Percentiles rank a stretch among this genome's conserved stretches.
phyloP scores from a whole-genome alignment of 2,329 filamentous ascomycete species.

The Tolypocladium endophyticum region DNA sequence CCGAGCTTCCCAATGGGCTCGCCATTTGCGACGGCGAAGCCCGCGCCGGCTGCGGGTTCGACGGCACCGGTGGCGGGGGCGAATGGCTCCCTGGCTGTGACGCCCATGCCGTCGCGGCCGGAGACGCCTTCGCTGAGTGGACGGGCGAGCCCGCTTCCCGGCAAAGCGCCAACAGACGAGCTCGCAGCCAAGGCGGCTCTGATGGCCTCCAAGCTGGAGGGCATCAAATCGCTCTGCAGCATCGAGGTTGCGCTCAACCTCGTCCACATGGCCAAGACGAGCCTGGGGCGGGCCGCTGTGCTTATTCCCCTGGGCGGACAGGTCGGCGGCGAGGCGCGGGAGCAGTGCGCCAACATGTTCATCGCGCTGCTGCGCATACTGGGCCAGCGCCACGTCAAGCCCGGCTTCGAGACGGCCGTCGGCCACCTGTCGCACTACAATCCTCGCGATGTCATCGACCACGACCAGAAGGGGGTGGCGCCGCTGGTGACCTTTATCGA shows the following conservation, averaged over 20 bases:
- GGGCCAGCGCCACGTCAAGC: conserved; percentile 76
- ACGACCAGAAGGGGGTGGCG: conserved; percentile 66
- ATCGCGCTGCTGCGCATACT: conserved; percentile 74
- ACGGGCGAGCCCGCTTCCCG: conserved; percentile 31
- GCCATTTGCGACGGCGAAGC: conserved; percentile 41
- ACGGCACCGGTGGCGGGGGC: conserved; percentile 6
- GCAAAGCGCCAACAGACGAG: conserved; percentile 75
- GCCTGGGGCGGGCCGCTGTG: conserved; percentile 72
- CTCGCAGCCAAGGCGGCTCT: conserved; percentile 94
- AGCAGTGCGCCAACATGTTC: conserved; percentile 86
- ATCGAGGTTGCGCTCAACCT: conserved; percentile 88
- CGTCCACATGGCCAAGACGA: conserved; percentile 79
- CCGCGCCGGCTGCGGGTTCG: conserved; percentile 9
- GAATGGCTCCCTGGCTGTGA: conserved; percentile 14
- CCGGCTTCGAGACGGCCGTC: conserved; percentile 90
- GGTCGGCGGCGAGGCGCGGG: conserved; percentile 69
- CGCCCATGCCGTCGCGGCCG: conserved; percentile 34
- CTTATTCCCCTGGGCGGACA: conserved; percentile 75
- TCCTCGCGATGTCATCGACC: conserved; percentile 68
- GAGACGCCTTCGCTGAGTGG: conserved; percentile 35
- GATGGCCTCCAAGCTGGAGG: conserved; percentile 89
- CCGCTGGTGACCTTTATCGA: conserved; percentile 94
- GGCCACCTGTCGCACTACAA: conserved; percentile 86
- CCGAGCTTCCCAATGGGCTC: conserved; percentile 54
- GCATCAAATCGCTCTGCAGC: conserved; percentile 89